Evolutionary conservation across 2,329 filamentous ascomycete species (phyloP), one percentile per base, ranked within the genome.

Genomic region (Beauveria caledonica): DNA sequence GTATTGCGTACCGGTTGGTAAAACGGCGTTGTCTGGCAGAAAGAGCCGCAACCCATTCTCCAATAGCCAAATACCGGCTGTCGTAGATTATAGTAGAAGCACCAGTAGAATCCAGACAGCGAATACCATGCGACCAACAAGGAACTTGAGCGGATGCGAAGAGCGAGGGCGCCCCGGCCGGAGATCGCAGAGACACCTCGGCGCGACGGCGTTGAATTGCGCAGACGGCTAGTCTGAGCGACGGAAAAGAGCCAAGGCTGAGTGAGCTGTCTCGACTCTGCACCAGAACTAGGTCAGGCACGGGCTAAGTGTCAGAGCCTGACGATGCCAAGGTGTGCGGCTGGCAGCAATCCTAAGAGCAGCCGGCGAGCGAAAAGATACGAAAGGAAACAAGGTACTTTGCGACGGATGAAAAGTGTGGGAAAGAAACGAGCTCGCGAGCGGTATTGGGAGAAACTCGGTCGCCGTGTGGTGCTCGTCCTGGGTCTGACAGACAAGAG

Each of bases 1-100:
- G 29, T 48, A 42, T n/a, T 48, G 42, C 39, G 36, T 49, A 51
- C 56, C 21, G 11, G 15, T 27, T 48, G n/a, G 40, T 48, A 5
- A 51, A 51, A 45, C n/a, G 50, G 17, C 27, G 58, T 45, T 29
- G 15, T 53, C 49, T 48, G 49, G 42, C 13, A 48, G 40, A 48
- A 33, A 60, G 40, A 53, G 50, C 49, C 29, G 25, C 50, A 29
- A 27, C 58, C 49, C 58, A 60, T 60, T 48, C 48, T 60, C 57
- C 49, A 49, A 45, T 29, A 50, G 49, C 58, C 58, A 15, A 54
- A 9, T n/a, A n/a, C 39, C 27, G 58, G 58, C 49, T 21, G 48
- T 53, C 36, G 58, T 60, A 11, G 58, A 8, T 46, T 23, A 19
- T 33, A 5, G 15, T 17, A 36, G 33, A 7, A 11, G 17, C 13